phyloP scores from a whole-genome alignment of 2,329 filamentous ascomycete genomes.

The Trichoderma harzianum region DNA sequence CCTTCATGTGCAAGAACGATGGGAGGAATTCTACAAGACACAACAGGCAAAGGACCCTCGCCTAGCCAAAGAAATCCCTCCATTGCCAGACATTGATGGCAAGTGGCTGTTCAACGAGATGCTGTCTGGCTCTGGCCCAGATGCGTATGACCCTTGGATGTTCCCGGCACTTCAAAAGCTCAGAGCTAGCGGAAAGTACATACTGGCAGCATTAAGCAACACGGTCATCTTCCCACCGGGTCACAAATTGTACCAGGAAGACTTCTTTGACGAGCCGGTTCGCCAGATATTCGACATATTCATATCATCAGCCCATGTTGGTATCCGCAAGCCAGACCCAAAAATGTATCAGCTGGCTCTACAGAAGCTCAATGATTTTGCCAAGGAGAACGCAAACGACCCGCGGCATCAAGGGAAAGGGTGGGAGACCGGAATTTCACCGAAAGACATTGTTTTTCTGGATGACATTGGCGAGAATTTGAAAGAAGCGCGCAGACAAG shows the following conservation, averaged over 20 bases:
- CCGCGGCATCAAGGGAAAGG: constrained; percentile 38
- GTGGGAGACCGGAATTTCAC: constrained; percentile 50
- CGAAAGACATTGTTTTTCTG: constrained; percentile 75
- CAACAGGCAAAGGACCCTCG: constrained; percentile 42
- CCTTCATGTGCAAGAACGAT: constrained; percentile 62
- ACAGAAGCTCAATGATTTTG: constrained; percentile 60
- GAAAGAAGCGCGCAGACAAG: constrained; percentile 69
- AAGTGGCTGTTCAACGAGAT: constrained; percentile 84
- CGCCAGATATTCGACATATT: constrained; percentile 78
- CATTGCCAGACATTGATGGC: constrained; percentile 70
- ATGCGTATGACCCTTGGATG: constrained; percentile 79
- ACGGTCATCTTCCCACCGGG: constrained; percentile 80
- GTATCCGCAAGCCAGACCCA: constrained; percentile 81
- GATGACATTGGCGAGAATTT: constrained; percentile 95
- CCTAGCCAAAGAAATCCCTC: constrained; percentile 47
- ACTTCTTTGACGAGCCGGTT: constrained; percentile 55
- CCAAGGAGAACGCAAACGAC: constrained; percentile 47
- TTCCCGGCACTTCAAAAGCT: constrained; percentile 74
- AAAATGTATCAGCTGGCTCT: constrained; percentile 76
- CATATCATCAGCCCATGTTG: constrained; percentile 80
- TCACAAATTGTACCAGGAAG: constrained; percentile 60
- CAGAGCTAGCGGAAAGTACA: constrained; percentile 59
- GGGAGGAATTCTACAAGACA: constrained; percentile 61
- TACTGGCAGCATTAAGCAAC: constrained; percentile 83
- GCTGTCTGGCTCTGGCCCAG: constrained; percentile 69